A percentile compares a stretch with the other conserved stretches of the same genome.
phyloP scores from a whole-genome alignment of 257 asterid species.

The Ehretia macrophylla region DNA sequence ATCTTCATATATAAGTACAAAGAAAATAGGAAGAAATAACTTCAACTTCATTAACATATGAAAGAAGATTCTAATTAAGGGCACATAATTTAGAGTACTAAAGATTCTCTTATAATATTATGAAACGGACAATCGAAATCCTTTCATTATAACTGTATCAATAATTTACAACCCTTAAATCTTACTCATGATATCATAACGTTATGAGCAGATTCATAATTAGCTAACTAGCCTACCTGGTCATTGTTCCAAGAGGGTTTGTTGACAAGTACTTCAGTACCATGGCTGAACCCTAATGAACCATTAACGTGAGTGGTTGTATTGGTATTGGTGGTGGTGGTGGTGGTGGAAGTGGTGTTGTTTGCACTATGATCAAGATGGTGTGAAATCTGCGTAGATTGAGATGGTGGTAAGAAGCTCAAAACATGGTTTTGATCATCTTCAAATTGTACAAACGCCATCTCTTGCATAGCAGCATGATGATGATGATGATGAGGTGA shows the following conservation, averaged over 20 bases:
- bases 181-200: too few relatives aligned
- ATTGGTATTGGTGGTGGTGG: not conserved
- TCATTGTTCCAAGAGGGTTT: constrained; percentile 70
- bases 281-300: constrained; percentile 57
- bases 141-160: too few relatives aligned
- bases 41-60: too few relatives aligned
- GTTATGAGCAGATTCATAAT: too few relatives aligned
- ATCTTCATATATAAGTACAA: constrained; percentile 12
- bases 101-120: too few relatives aligned
- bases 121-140: too few relatives aligned
- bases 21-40: too few relatives aligned
- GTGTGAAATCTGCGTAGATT: constrained; percentile 18
- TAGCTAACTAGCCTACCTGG: too few relatives aligned
- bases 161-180: too few relatives aligned
- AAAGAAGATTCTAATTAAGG: not conserved
- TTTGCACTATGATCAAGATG: constrained; percentile 11
- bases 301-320: constrained; percentile 13
- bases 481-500: constrained; percentile 13
- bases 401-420: constrained; percentile 47
- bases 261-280: constrained; percentile 29
- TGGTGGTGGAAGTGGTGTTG: constrained; percentile 9
- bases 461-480: constrained; percentile 27
- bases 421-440: constrained; percentile 58
- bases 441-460: constrained; percentile 73
- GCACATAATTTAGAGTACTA: too few relatives aligned